A percentile compares a stretch with the other conserved stretches of the same genome.
Evolutionary conservation across 78 protist species (phyloP).

Genomic region (Trichosphaerium sp.): DNA sequence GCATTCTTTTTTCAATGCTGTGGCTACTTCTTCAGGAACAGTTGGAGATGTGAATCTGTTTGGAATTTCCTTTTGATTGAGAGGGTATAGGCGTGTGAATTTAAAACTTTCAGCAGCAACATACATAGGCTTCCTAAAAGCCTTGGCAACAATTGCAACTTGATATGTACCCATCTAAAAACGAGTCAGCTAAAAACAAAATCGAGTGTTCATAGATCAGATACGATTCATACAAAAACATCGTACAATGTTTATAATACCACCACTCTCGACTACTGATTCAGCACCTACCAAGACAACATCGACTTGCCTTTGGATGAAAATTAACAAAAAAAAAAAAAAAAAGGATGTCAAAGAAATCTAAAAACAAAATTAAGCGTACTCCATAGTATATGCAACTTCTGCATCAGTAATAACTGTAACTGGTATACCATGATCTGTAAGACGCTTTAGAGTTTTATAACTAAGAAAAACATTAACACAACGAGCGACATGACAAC

Average conservation of each 20-base stretch:
- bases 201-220: neutral
- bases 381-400: slow-evolving; percentile 65
- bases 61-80: slow-evolving; percentile 67
- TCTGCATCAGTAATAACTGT: slow-evolving; percentile 81
- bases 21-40: neutral
- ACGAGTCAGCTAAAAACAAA: neutral
- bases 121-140: slow-evolving; percentile 78
- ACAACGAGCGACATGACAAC: neutral
- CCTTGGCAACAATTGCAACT: slow-evolving; percentile 79
- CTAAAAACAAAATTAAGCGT: too few relatives aligned
- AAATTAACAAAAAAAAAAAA: too few relatives aligned
- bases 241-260: slow-evolving; percentile 81
- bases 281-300: slow-evolving; percentile 91
- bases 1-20: neutral
- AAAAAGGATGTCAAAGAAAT: too few relatives aligned
- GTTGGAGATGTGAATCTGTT: too few relatives aligned
- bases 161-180: slow-evolving; percentile 70
- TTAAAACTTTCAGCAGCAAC: slow-evolving; percentile 94
- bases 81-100: slow-evolving; percentile 81
- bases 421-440: slow-evolving; percentile 56
- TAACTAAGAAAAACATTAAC: neutral
- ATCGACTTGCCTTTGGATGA: slow-evolving; percentile 64
- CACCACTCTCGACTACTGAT: slow-evolving; percentile 96
- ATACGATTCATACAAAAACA: neutral
- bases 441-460: slow-evolving; percentile 26